A percentile compares a stretch with the other conserved stretches of the same genome.
phyloP scores from a whole-genome alignment of 2,329 filamentous ascomycete species.

The Fusarium coicis region DNA sequence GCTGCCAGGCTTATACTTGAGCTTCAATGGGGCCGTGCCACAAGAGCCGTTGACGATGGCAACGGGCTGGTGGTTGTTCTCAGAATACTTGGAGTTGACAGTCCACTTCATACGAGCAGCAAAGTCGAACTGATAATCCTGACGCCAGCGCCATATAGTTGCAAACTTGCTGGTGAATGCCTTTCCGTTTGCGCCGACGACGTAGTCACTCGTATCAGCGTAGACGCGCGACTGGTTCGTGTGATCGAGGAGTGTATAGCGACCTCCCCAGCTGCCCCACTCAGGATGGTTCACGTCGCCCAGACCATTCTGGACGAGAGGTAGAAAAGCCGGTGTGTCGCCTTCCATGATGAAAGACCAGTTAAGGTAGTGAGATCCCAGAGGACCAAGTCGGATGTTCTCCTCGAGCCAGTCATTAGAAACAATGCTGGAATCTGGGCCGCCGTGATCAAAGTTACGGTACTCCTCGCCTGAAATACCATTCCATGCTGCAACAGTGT shows the following conservation, averaged over 20 bases:
- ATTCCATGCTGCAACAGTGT: constrained; percentile 63
- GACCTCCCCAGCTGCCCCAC: constrained; percentile 21
- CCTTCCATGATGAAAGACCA: constrained; percentile 24
- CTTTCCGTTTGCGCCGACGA: background rate
- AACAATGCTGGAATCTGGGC: background rate
- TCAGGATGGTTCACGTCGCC: constrained; percentile 16
- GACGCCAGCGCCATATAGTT: constrained; percentile 19
- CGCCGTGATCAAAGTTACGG: constrained; percentile 8
- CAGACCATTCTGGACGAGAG: background rate
- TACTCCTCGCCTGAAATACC: constrained; percentile 54
- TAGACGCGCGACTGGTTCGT: background rate
- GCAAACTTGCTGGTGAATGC: constrained; percentile 16
- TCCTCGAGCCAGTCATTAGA: constrained; percentile 12
- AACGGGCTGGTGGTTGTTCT: constrained; percentile 4
- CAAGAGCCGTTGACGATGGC: background rate
- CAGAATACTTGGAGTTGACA: background rate
- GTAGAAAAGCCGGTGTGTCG: constrained; percentile 1
- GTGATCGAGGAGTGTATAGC: constrained; percentile 13
- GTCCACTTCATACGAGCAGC: constrained; percentile 24
- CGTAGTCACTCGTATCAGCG: constrained; percentile 12
- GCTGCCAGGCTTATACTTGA: background rate
- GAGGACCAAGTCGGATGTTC: constrained; percentile 1
- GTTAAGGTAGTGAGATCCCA: constrained; percentile 6
- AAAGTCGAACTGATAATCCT: constrained; percentile 23
- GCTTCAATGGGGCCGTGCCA: background rate